A percentile compares a stretch with the other conserved stretches of the same genome.
These are phyloP conservation scores for Purpureocillium takamizusanense DNA, from an alignment of 2,329 filamentous ascomycete species.

Conservation along the genomic window DNA sequence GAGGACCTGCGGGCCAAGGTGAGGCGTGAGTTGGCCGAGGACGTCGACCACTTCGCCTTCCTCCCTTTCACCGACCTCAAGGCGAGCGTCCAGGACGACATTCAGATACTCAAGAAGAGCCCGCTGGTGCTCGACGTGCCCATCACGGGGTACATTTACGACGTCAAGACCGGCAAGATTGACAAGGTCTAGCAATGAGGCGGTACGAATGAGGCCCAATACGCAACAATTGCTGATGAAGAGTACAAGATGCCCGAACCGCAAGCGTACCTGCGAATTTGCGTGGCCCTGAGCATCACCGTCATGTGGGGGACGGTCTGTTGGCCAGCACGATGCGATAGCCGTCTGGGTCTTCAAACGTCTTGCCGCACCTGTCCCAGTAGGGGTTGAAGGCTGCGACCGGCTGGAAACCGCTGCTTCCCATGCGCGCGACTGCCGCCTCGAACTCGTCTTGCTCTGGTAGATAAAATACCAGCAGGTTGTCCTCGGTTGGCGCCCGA, in stretches of 20 bases:
- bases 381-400: constrained; percentile 33
- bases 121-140: constrained; percentile 51
- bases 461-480: constrained; percentile 34
- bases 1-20: constrained; percentile 46
- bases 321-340: constrained; percentile 33
- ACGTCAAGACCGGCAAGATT: constrained; percentile 62
- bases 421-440: constrained; percentile 22
- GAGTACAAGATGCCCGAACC: no score
- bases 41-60: constrained; percentile 49
- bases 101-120: constrained; percentile 50
- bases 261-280: no score
- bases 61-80: constrained; percentile 57
- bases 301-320: constrained; percentile 7
- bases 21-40: constrained; percentile 46
- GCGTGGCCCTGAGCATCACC: no score
- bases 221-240: no score
- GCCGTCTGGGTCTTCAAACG: constrained; percentile 35
- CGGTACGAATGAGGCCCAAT: no score
- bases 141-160: constrained; percentile 69
- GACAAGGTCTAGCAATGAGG: constrained; percentile 13
- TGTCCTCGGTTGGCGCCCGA: constrained; percentile 30
- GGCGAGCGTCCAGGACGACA: constrained; percentile 56
- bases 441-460: constrained; percentile 18
- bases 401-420: constrained; percentile 20
- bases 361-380: constrained; percentile 33